A percentile compares a stretch with the other conserved stretches of the same genome.
Evolutionary conservation across 1,139 yeast species (phyloP).

Genomic region (Williopsis jadinii): DNA sequence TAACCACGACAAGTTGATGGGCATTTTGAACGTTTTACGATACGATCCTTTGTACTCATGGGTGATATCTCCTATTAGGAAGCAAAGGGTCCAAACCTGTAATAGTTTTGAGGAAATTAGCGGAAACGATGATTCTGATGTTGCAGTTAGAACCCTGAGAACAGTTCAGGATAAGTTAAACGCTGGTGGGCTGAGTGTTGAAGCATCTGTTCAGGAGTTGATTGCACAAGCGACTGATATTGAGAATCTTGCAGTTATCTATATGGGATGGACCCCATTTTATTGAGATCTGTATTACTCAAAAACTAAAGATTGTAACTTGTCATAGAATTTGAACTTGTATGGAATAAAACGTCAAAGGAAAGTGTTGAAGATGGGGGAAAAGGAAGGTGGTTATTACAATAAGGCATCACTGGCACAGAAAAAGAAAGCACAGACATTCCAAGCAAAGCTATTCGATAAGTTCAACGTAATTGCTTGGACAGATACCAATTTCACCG

Average conservation of each 20-base stretch:
- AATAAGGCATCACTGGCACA: no score
- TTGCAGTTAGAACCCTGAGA: conserved; percentile 60
- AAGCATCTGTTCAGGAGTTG: conserved; percentile 77
- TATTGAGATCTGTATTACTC: conserved; percentile 20
- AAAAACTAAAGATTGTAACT: neutral
- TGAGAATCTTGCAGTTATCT: conserved; percentile 65
- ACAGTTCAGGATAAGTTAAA: conserved; percentile 64
- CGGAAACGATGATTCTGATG: conserved; percentile 59
- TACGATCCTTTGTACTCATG: conserved; percentile 94
- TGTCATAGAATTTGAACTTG: neutral
- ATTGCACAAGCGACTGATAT: conserved; percentile 70
- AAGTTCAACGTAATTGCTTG: conserved; percentile 85
- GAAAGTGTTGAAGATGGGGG: neutral
- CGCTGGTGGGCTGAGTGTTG: conserved; percentile 66
- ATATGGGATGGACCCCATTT: conserved; percentile 70
- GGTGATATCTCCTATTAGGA: conserved; percentile 70
- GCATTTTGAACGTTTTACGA: conserved; percentile 77
- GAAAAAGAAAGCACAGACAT: no score
- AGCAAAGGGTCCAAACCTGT: conserved; percentile 41
- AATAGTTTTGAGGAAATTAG: conserved; percentile 27
- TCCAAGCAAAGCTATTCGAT: conserved; percentile 27
- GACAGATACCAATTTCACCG: conserved; percentile 96
- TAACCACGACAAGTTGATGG: conserved; percentile 63
- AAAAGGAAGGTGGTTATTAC: no score
- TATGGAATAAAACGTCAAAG: neutral